Evolutionary conservation across 75 land plant species (phyloP), one percentile per base, ranked within the genome.

Genomic region (Picea sitchensis): DNA sequence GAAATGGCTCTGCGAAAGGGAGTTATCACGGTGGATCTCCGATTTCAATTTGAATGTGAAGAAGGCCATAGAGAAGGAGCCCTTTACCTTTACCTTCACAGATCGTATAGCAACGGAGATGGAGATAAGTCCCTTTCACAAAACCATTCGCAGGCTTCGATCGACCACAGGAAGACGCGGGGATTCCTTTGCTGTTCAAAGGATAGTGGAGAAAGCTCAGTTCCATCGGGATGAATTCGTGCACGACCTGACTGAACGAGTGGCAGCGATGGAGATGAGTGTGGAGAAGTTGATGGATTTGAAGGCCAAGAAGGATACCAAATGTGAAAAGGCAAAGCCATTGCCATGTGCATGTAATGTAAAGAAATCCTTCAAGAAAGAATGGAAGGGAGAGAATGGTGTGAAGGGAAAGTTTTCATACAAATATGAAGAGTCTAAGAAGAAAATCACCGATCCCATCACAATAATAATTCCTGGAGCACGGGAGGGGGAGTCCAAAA

Each of bases 321-420:
- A 71, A 38, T 11, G 1, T 51, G 54, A 51, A 51, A 20, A 21
- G 0, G 12, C n/a, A 41, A n/a, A 8, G 11, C 51, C 47, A 71
- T 8, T 8, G 23, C 51, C 73, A 38, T 18, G n/a, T 41, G 20
- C 3, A 32, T 41, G 44, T 41, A 71, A 54, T 38, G 41, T 71
- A 12, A 41, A 71, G 41, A 71, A 71, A 3, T 71, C 73, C 73
- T 71, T 71, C 5, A 71, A 41, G 73, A 41, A 71, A 47, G 73
- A 71, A n/a, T 71, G 73, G 73, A 12, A 71, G 47, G 44, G 51
- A 18, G 51, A 71, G 20, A 20, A 44, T 71, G 73, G 73, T 18
- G 51, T 44, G 51, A 71, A 71, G 54, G 73, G 44, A n/a, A 71
- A 71, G 73, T 2, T 71, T 71, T 71, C 73, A 44, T 71, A 71